These are phyloP conservation scores for Arbutus unedo DNA, from an alignment of 148 eudicot species.

Conservation along the genomic window DNA sequence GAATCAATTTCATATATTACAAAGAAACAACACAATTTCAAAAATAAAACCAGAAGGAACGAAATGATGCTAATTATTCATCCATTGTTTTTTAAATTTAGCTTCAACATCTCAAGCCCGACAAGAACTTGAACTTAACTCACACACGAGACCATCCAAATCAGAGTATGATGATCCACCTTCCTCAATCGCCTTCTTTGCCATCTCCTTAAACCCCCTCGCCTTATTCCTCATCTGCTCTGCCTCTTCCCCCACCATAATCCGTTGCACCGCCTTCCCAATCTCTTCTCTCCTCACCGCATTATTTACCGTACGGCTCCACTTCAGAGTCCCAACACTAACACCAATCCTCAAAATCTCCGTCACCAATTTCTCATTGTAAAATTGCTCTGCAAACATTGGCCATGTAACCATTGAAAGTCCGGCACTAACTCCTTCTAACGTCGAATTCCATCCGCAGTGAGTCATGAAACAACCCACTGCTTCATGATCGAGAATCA, in stretches of 20 bases:
- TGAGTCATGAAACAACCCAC: conserved; percentile 38
- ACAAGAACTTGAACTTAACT: conserved; percentile 13
- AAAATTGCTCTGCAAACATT: conserved; percentile 32
- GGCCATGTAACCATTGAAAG: conserved; percentile 45
- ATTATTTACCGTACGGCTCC: conserved; percentile 2
- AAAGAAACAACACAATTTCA: no score
- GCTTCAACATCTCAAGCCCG: neutral
- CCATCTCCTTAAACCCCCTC: conserved; percentile 27
- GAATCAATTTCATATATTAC: no score
- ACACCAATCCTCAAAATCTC: conserved; percentile 36
- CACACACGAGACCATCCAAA: conserved; percentile 21
- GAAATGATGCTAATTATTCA: no score
- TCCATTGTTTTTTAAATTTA: neutral
- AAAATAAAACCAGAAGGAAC: no score
- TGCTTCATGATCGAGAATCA: conserved; percentile 26
- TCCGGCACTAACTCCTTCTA: conserved; percentile 29
- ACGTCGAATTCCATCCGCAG: conserved; percentile 40
- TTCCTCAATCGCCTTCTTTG: conserved; percentile 34
- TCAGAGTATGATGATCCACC: conserved; percentile 41
- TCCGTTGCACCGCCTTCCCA: conserved; percentile 18
- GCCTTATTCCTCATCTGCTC: conserved; percentile 33
- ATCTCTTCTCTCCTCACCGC: conserved; percentile 17
- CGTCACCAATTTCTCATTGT: conserved; percentile 34
- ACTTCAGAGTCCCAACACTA: conserved; percentile 29
- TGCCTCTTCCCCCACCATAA: conserved; percentile 40